These are phyloP conservation scores for Citrus mangshanensis DNA, from an alignment of 345 rosid species.

Conservation along the genomic window DNA sequence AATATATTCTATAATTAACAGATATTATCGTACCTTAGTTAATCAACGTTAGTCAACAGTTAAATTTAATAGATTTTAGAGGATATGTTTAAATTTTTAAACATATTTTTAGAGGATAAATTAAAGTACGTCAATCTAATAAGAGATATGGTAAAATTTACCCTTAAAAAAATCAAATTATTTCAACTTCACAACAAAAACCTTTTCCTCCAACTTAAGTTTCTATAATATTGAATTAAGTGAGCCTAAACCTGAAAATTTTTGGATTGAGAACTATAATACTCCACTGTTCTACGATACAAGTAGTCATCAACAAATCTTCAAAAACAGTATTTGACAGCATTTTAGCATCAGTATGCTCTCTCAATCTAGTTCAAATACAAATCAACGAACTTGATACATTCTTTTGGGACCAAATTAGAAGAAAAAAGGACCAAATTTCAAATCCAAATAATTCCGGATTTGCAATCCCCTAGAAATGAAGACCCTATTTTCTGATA, in stretches of 20 bases:
- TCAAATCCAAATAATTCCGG: not conserved
- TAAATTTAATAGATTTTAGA: too few relatives aligned
- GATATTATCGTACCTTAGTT: too few relatives aligned
- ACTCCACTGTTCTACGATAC: not conserved
- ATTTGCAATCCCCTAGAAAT: not conserved
- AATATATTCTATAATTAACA: too few relatives aligned
- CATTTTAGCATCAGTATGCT: not conserved
- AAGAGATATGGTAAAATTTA: too few relatives aligned
- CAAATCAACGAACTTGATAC: not conserved
- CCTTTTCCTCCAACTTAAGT: not conserved
- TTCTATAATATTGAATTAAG: too few relatives aligned
- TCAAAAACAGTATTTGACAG: not conserved
- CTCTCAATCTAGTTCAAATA: not conserved
- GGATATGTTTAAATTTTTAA: too few relatives aligned
- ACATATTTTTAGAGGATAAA: too few relatives aligned
- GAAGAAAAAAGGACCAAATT: not conserved
- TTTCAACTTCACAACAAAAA: not conserved
- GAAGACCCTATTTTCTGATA: not conserved
- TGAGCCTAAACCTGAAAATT: not conserved
- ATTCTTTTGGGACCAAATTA: not conserved
- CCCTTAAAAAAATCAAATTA: not conserved
- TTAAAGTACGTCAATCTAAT: too few relatives aligned
- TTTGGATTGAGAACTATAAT: not conserved
- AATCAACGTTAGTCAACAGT: too few relatives aligned
- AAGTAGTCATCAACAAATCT: not conserved